Base-by-base conservation (phyloP, 2,329 filamentous ascomycete species). In the Paraphoma chrysanthemicola region DNA sequence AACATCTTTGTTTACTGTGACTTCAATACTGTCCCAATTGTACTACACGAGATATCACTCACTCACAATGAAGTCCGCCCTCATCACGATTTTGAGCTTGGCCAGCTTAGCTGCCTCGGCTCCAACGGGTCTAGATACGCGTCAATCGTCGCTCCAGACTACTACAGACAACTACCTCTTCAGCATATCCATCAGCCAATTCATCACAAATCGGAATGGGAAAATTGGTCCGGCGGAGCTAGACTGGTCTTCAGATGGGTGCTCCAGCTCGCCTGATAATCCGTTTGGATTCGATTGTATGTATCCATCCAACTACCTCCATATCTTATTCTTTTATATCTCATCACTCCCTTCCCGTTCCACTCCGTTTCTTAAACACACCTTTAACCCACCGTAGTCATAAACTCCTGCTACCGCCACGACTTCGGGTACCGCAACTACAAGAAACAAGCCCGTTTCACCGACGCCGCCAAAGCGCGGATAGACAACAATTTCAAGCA, bases 371-470 rank as follows among this genome's bases (percentile, higher is more conserved):
- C 12, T 42, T 48, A 14, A 44, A 29, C 33, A 36, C 3, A 39
- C 17, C 10, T 2, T 2, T 48, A 42, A 42, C n/a, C 4, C 39
- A 7, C 18, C 6, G 4, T 1, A 63, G 60, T 77, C 59, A 41
- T 65, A 28, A 28, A 60, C 44, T 62, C 59, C 7, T 70, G 68
- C 75, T 70, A 83, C 57, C 81, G 84, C 6, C 84, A 86, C 56
- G 84, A 86, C 65, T 86, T 86, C 68, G 83, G 83, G 1, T 70
- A 70, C 60, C 73, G 78, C 18, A 86, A 86, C 73, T 85, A 79
- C 68, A 81, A 83, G 51, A 55, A 50, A 1, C 83, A 86, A 65
- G 71, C 48, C 2, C 79, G 84, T 1, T 85, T 86, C 3, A 57
- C 53, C 18, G 68, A 76, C 6, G 68, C 59, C 6, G 73, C 69